Evolutionary conservation across 768 basidiomycete species (phyloP), one percentile per base, ranked within the genome.

Genomic region (Naematelia aurantialba): DNA sequence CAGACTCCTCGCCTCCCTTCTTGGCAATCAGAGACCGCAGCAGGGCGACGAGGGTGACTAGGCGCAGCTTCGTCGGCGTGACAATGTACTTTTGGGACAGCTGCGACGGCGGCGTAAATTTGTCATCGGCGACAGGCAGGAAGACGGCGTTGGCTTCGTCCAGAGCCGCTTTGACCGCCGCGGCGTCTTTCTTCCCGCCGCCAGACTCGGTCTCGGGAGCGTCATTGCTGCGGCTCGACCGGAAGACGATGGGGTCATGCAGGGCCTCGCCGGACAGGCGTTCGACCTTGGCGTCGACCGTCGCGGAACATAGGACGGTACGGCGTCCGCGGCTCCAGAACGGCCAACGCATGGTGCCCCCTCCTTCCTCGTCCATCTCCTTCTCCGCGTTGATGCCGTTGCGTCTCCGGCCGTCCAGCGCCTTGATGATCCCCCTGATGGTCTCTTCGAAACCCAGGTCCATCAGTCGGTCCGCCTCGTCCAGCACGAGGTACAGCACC

Each of bases 381-480:
- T 66, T 51, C 87, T 89, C 66, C 85, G 83, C 47, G 74, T 56
- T 54, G 21, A 68, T 80, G 67, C 89, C 91, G 5, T 93, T 80
- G 63, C 85, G 86, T 52, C 84, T 78, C 52, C 91, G 83, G 0
- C 91, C 91, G 59, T 97, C 91, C 21, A 99, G 76, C 10, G 88
- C 87, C 69, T 87, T 84, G 31, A 98, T 79, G 63, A 98, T 96
- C 1, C 90, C 91, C 56, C 83, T 84, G 68, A 99, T 88, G 0
- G 91, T 90, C 72, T 98, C 92, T 75, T 96, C 93, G 63, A 99
- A 99, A 0, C 96, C 96, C 45, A 98, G 84, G 63, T 98, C 93
- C 93, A 98, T 98, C 52, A 99, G 79, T 44, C 92, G 82, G 78
- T 99, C 96, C 4, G 94, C 93, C 79, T 99, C 96, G 73, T 99